Conservation (phyloP, 768 basidiomycete genomes). For the Amanita rubescens region DNA sequence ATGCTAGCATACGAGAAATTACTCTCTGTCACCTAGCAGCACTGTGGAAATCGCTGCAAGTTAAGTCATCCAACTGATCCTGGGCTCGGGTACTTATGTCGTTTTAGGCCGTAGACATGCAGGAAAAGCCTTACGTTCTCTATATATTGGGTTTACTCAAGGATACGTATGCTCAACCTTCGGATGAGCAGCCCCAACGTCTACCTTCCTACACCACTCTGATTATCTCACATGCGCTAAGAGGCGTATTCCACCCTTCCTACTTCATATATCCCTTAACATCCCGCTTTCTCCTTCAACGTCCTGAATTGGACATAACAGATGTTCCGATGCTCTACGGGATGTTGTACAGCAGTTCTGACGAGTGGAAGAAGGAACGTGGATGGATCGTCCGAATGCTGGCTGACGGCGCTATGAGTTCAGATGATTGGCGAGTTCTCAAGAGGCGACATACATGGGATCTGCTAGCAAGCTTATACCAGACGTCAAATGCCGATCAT, state of each 20-base stretch:
- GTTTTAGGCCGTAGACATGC: constrained; percentile 54
- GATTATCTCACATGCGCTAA: constrained; percentile 74
- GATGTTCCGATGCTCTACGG: constrained; percentile 91
- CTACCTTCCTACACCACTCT: constrained; percentile 77
- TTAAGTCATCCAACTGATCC: constrained; percentile 24
- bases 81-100: neutral
- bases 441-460: constrained; percentile 86
- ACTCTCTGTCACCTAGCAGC: constrained; percentile 55
- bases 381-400: constrained; percentile 83
- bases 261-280: constrained; percentile 84
- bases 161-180: constrained; percentile 42
- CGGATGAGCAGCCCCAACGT: constrained; percentile 36
- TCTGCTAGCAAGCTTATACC: constrained; percentile 74
- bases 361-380: constrained; percentile 84
- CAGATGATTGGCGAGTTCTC: constrained; percentile 75
- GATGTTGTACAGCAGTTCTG: constrained; percentile 75
- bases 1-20: constrained; percentile 49
- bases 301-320: constrained; percentile 66
- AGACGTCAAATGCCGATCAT: constrained; percentile 50
- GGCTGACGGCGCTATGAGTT: constrained; percentile 68
- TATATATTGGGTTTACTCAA: constrained; percentile 64
- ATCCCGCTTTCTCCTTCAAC: constrained; percentile 83
- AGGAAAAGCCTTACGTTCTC: constrained; percentile 68
- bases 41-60: constrained; percentile 57
- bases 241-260: constrained; percentile 79